Evolutionary conservation across 2,329 filamentous ascomycete genomes (phyloP).

Genomic region (Aspergillus awamori): DNA sequence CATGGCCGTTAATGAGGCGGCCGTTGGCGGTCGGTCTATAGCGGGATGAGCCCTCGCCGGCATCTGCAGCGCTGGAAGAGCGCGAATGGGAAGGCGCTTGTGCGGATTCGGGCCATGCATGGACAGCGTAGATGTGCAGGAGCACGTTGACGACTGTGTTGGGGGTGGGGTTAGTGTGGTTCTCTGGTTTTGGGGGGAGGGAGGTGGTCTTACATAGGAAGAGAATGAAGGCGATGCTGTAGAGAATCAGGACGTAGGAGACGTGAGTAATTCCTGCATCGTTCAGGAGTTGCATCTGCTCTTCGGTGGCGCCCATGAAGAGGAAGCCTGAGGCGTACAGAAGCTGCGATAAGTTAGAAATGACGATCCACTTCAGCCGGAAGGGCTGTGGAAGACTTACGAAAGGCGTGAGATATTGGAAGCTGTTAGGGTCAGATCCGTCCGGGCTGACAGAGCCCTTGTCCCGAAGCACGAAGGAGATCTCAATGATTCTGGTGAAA

Average conservation of each 20-base stretch:
- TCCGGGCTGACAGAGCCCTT: slow-evolving; percentile 65
- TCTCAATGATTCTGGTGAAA: slow-evolving; percentile 81
- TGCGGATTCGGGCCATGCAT: slow-evolving; percentile 50
- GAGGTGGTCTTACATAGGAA: slow-evolving; percentile 70
- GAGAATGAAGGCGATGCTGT: slow-evolving; percentile 83
- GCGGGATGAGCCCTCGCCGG: slow-evolving; percentile 23
- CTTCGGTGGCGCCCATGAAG: slow-evolving; percentile 96
- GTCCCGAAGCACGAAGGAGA: slow-evolving; percentile 83
- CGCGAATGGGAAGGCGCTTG: slow-evolving; percentile 18
- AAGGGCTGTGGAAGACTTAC: slow-evolving; percentile 53
- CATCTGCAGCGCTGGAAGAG: slow-evolving; percentile 14
- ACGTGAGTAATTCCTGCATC: slow-evolving; percentile 80
- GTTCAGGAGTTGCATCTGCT: slow-evolving; percentile 83
- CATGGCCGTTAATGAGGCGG: slow-evolving; percentile 47
- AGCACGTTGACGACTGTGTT: slow-evolving; percentile 75
- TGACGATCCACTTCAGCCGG: slow-evolving; percentile 13
- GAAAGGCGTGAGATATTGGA: slow-evolving; percentile 71
- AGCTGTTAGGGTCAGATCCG: slow-evolving; percentile 70
- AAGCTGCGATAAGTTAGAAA: slow-evolving; percentile 59
- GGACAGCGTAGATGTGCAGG: slow-evolving; percentile 76
- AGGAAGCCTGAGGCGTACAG: slow-evolving; percentile 91
- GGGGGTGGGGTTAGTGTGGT: slow-evolving; percentile 15
- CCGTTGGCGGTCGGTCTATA: slow-evolving; percentile 16
- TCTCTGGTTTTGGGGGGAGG: not conserved
- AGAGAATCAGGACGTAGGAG: slow-evolving; percentile 88